Percentiles rank a stretch among this genome's conserved stretches.
Evolutionary conservation across 2,329 filamentous ascomycete genomes (phyloP).

Genomic region (Fusarium sp.): DNA sequence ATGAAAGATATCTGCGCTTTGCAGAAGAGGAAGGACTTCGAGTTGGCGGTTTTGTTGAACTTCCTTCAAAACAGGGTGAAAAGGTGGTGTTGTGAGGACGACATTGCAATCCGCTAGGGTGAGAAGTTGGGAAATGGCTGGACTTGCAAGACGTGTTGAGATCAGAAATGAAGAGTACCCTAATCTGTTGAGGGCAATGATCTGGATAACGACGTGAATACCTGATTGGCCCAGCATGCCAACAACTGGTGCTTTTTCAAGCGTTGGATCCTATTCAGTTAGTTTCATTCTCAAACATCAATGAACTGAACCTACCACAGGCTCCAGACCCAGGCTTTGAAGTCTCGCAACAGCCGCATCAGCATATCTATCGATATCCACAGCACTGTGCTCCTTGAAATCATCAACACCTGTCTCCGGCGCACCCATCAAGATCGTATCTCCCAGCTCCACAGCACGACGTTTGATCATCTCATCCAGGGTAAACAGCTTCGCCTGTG

Average conservation of each 20-base stretch:
- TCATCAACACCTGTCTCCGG: conserved; percentile 29
- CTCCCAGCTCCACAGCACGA: conserved; percentile 24
- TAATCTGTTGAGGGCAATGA: conserved; percentile 37
- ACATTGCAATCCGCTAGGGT: conserved; percentile 13
- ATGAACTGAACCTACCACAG: conserved; percentile 16
- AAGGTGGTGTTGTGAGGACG: conserved; percentile 33
- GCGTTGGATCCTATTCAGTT: conserved; percentile 21
- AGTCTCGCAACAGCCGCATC: conserved; percentile 39
- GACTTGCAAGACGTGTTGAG: conserved; percentile 37
- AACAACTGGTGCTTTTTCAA: conserved; percentile 31
- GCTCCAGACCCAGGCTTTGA: conserved; percentile 19
- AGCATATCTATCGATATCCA: conserved; percentile 34
- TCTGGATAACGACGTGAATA: conserved; percentile 35
- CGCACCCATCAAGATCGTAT: conserved; percentile 23
- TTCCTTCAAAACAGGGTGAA: conserved; percentile 28
- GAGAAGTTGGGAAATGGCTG: conserved; percentile 34
- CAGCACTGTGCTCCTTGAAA: conserved; percentile 38
- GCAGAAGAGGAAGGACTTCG: conserved; percentile 22
- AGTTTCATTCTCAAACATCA: neutral
- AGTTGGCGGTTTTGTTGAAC: conserved; percentile 29
- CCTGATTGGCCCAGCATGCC: conserved; percentile 39
- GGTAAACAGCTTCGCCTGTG: conserved; percentile 34
- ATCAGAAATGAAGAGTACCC: conserved; percentile 40
- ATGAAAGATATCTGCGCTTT: conserved; percentile 6
- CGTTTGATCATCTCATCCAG: conserved; percentile 38